A percentile compares a stretch with the other conserved stretches of the same genome.
Conservation (phyloP, 2,329 filamentous ascomycete genomes). For the Cytospora schulzeri region DNA sequence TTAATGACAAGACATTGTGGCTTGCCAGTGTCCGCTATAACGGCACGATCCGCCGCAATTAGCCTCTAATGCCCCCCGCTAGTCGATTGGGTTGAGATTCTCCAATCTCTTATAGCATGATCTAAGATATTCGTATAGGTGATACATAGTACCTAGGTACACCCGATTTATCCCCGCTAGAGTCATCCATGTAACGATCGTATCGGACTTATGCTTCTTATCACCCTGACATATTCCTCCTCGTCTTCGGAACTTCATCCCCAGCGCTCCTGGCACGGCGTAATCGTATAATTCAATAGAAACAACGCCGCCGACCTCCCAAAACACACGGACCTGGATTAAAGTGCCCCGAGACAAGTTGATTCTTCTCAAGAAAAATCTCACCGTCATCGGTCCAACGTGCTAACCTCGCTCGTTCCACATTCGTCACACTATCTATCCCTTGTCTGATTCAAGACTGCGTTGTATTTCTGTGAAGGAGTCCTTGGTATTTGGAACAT, state of each 20-base stretch:
- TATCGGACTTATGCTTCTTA: neutral
- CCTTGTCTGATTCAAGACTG: neutral
- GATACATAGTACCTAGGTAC: too few species aligned
- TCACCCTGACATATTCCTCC: neutral
- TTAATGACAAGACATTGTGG: too few species aligned
- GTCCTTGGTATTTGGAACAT: neutral
- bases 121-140: neutral
- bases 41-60: too few species aligned
- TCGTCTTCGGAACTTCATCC: neutral
- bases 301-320: neutral
- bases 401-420: neutral
- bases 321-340: neutral
- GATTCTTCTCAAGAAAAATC: neutral
- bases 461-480: neutral
- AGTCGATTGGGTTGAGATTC: too few species aligned
- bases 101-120: neutral
- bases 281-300: neutral
- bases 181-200: neutral
- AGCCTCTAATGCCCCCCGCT: too few species aligned
- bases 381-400: neutral
- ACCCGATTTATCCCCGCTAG: neutral
- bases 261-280: neutral
- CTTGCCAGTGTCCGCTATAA: too few species aligned
- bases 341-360: neutral
- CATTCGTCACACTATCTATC: neutral